Conservation (phyloP, 768 basidiomycete genomes). For the Pulveroboletus sp. region DNA sequence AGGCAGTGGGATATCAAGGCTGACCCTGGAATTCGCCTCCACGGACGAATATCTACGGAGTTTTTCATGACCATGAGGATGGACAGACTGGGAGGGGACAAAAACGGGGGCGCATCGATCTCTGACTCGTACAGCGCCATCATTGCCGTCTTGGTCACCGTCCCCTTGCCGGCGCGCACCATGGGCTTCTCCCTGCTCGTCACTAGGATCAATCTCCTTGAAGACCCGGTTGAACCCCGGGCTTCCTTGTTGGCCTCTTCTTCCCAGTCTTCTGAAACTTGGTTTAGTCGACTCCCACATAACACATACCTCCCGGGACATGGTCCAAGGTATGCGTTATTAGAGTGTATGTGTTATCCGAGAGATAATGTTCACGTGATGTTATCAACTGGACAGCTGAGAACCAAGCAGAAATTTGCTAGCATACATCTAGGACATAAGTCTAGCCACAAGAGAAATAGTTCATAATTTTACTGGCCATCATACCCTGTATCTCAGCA, state of each 20-base stretch:
- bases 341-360: too few relatives aligned
- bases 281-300: too few relatives aligned
- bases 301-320: too few relatives aligned
- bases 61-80: background rate
- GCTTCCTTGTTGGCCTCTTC: constrained; percentile 40
- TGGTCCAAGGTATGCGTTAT: too few relatives aligned
- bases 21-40: constrained; percentile 20
- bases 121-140: constrained; percentile 39
- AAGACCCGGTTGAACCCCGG: constrained; percentile 40
- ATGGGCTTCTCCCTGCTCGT: constrained; percentile 40
- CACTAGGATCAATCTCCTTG: constrained; percentile 51
- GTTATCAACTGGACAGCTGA: too few relatives aligned
- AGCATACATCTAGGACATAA: too few relatives aligned
- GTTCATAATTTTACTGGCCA: too few relatives aligned
- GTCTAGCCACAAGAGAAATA: too few relatives aligned
- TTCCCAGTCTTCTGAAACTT: too few relatives aligned
- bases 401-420: too few relatives aligned
- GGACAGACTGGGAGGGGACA: background rate
- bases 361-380: too few relatives aligned
- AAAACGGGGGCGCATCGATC: constrained; percentile 34
- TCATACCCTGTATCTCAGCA: too few relatives aligned
- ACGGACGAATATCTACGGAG: constrained; percentile 27
- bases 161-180: constrained; percentile 43
- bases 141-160: constrained; percentile 39
- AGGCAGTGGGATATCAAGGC: constrained; percentile 21